Evolutionary conservation across 257 asterid species (phyloP).

Genomic region (Solanum pinnatisectum): DNA sequence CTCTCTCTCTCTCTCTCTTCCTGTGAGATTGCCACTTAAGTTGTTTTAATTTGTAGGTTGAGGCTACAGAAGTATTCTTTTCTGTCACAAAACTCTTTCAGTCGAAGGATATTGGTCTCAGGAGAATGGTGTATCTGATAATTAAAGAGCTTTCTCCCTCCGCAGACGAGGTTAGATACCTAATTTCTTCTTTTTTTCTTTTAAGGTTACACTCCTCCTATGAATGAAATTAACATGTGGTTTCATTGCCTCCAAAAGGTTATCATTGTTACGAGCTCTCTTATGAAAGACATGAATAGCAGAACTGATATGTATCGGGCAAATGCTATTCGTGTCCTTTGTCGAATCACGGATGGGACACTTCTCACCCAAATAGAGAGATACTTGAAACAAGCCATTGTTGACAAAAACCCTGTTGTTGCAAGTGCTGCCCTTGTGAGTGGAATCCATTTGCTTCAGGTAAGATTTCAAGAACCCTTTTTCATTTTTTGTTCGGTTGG

Average conservation of each 20-base stretch:
- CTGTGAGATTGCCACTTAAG: background rate
- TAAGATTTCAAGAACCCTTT: constrained; percentile 8
- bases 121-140: constrained; percentile 97
- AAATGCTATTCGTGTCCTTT: constrained; percentile 90
- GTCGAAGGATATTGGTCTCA: constrained; percentile 76
- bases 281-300: constrained; percentile 97
- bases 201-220: background rate
- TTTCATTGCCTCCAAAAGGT: constrained; percentile 44
- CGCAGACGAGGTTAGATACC: constrained; percentile 66
- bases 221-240: constrained; percentile 10
- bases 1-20: background rate
- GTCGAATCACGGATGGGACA: constrained; percentile 87
- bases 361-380: constrained; percentile 91
- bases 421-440: constrained; percentile 98
- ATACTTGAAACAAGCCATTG: constrained; percentile 94
- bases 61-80: constrained; percentile 91
- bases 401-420: constrained; percentile 91
- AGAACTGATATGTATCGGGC: constrained; percentile 97
- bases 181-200: background rate
- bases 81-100: constrained; percentile 93
- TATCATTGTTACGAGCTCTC: constrained; percentile 95
- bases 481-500: background rate
- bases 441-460: constrained; percentile 92
- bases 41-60: constrained; percentile 32
- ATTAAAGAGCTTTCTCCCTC: constrained; percentile 91